Base-by-base conservation (phyloP, 2,329 filamentous ascomycete species). In the Ampelomyces quisqualis region DNA sequence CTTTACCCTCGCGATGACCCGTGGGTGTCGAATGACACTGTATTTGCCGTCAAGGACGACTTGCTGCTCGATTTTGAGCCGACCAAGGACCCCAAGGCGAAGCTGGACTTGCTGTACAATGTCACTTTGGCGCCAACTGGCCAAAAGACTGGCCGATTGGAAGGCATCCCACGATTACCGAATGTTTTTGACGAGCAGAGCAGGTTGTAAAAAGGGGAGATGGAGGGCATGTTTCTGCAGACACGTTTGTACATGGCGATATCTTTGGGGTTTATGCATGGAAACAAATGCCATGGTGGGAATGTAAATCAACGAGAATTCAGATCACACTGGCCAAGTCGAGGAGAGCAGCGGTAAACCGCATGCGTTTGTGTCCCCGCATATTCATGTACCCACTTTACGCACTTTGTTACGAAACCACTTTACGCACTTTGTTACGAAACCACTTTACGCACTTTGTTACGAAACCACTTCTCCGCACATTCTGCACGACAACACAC, bases 31-130 rank as follows among this genome's bases (percentile, higher is more conserved):
- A 80, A 76, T 51, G 79, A 82, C 67, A 78, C 78, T 33, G 78
- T 81, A 39, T 81, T 80, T 53, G 78, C 78, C 8, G 79, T 81
- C 66, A 82, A 81, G 71, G 76, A 80, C 44, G 78, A 80, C 43
- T 68, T 81, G 27, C 73, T 80, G 35, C 75, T 80, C 31, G 74
- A 81, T 56, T 81, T 81, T 60, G 71, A 71, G 58, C 77, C 78
- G 37, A 69, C 70, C 58, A 67, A 74, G 45, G 63, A 68, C 34
- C 71, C 76, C 49, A 76, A 79, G 67, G 79, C 80, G 5, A 62
- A 68, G 45, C 74, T 81, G 64, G 79, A 84, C 64, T 64, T 86
- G 38, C 73, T 77, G 56, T 84, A 84, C 63, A 76, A 86, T 56
- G 78, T 86, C 45, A 73, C 65, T 17, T 70, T 84, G 47, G 75